Evolutionary conservation across 78 protist genomes (phyloP), one percentile per base, ranked within the genome.

Genomic region (Dictyostelium intermedium): DNA sequence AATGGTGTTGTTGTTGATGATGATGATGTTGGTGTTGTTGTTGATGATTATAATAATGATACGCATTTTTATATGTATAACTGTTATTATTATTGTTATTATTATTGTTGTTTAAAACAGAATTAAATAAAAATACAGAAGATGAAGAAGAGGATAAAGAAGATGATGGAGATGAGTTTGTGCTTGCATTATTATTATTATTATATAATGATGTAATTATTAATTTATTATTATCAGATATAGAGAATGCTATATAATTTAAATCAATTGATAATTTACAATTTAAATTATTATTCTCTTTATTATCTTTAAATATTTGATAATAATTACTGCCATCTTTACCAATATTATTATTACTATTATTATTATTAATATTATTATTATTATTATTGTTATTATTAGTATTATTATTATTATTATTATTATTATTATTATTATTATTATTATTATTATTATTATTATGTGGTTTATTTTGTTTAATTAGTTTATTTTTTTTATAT

Each of bases 241-340:
- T 14, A 3, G 63, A 32, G 41, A 77, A 77, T 41, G 82, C 82
- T 41, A 43, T n/a, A 41, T 77, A 77, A 41, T 77, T 77, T 43
- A 77, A 41, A 41, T 77, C 82, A 8, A 41, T 35, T 41, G 82
- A 77, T 43, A 43, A 35, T 77, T 77, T 77, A 16, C 82, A 77
- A 41, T 77, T 37, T 5, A 77, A 18, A 39, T 9, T 16, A n/a
- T 35, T 23, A 23, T 1, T 25, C 5, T 35, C 50, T 34, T 41
- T 43, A 41, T 77, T 77, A n/a, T 77, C 82, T 72, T 72, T 72
- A 72, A 72, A 72, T 11, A 72, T 34, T 72, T 72, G 47, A 6
- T 72, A 72, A 18, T 32, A 72, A 32, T 72, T 72, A 18, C 82
- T 77, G 1, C 66, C 66, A 56, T 56, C 66, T 56, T 30, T 70